These are phyloP conservation scores for Malassezia globosa DNA, from an alignment of 1,284 basidiomycete species.

Conservation along the genomic window DNA sequence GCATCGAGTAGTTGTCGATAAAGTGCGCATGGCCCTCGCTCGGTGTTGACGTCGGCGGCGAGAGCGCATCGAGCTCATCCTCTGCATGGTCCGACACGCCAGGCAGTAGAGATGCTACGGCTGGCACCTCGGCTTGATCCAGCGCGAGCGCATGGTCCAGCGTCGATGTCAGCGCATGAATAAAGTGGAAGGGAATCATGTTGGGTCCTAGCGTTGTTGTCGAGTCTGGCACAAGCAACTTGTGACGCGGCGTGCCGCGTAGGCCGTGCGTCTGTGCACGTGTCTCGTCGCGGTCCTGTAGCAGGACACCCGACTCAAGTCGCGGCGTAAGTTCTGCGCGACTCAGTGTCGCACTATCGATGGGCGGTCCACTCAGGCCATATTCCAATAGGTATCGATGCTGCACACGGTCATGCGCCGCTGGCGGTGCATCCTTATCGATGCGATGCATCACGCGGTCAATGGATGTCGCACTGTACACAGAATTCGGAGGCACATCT, in stretches of 20 bases:
- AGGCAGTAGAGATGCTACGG: conserved; percentile 19
- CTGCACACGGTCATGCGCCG: not conserved
- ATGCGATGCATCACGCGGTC: conserved; percentile 1
- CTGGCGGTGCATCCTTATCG: not conserved
- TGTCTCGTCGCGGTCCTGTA: not conserved
- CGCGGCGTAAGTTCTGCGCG: conserved; percentile 32
- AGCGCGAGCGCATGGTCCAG: conserved; percentile 36
- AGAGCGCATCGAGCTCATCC: conserved; percentile 9
- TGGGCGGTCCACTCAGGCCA: conserved; percentile 39
- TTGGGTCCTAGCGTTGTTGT: conserved; percentile 34
- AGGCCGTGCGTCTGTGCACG: not conserved
- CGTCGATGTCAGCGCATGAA: conserved; percentile 40
- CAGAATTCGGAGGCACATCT: conserved; percentile 11
- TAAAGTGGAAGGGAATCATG: conserved; percentile 41
- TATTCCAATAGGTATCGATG: conserved; percentile 40
- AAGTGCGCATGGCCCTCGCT: conserved; percentile 19
- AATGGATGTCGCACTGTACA: conserved; percentile 8
- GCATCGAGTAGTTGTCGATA: conserved; percentile 35
- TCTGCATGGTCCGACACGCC: conserved; percentile 14
- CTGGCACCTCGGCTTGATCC: conserved; percentile 36
- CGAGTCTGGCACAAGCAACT: conserved; percentile 16
- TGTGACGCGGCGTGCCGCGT: not conserved
- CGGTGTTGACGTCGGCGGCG: not conserved
- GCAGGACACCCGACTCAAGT: not conserved
- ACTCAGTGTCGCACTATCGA: conserved; percentile 29